phyloP scores from a whole-genome alignment of 352 stramenopile genomes.

The Thalassiosira mediterranea region DNA sequence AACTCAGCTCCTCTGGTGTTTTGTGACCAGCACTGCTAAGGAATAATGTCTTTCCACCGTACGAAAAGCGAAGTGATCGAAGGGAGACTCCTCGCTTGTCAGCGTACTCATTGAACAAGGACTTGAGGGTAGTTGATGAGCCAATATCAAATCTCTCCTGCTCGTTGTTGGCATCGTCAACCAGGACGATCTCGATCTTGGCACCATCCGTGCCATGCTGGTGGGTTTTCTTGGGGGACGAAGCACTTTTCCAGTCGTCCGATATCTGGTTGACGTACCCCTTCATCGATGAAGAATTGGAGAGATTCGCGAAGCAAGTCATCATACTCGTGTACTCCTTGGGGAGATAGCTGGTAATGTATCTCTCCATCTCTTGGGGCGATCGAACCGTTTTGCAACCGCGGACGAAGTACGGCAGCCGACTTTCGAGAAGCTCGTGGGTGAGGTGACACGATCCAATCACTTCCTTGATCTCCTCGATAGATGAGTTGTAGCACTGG shows the following conservation, averaged over 20 bases:
- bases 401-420: conserved; percentile 26
- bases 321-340: conserved; percentile 16
- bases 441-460: not conserved
- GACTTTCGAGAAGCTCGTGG: not conserved
- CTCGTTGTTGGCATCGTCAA: conserved; percentile 2
- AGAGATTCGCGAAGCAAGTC: not conserved
- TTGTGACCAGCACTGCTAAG: conserved; percentile 19
- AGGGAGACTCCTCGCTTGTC: conserved; percentile 24
- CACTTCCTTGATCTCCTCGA: conserved; percentile 21
- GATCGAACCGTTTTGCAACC: conserved; percentile 27
- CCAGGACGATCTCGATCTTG: conserved; percentile 9
- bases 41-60: conserved; percentile 26
- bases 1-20: conserved; percentile 8
- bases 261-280: conserved; percentile 44
- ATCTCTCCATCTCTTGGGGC: conserved; percentile 12
- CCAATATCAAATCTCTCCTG: conserved; percentile 10
- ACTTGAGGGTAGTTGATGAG: conserved; percentile 17
- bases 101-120: conserved; percentile 29
- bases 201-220: not conserved
- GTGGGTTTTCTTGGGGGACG: not conserved
- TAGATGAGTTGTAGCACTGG: conserved; percentile 33
- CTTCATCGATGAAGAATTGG: too few species aligned
- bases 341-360: conserved; percentile 19
- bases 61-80: conserved; percentile 20
- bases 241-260: conserved; percentile 24